Base-by-base conservation (phyloP, 1,284 basidiomycete species). In the Xerocomus amazonicus region DNA sequence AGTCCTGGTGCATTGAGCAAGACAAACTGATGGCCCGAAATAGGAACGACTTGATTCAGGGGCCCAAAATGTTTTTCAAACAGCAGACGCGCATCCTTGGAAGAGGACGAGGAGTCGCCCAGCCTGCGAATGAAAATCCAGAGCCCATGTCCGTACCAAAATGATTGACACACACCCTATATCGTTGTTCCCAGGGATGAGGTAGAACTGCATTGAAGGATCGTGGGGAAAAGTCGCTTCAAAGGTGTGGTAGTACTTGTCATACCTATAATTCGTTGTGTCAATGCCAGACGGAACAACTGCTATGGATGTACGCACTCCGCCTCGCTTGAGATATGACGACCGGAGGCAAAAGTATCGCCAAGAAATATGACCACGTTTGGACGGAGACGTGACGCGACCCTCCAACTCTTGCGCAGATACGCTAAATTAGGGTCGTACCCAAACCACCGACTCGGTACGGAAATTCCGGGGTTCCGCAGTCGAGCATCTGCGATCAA, bases 131-230 rank as follows among this genome's bases (percentile, higher is more conserved):
- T 7, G 46, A 23, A 13, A 3, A 28, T 23, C 42, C 23, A 27
- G 10, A 34, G 37, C 48, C 26, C 13, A 12, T 47, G 27, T 9
- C 8, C n/a, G 5, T 19, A 4, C 7, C 2, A 26, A 19, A 37
- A 33, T 3, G 32, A n/a, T 10, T 0, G 35, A 26, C 17, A 64
- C 73, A 42, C 61, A 89, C 80, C 87, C 90, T 37, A 89, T 78
- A 62, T 97, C 93, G 59, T 92, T 90, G 63, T 96, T 97, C 7
- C 93, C 93, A 1, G 92, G 87, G 27, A 94, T 78, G 60, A 83
- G 90, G 63, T 87, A 84, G 53, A 78, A 70, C 50, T 72, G 79
- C 45, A 74, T 66, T 12, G 58, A 56, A 16, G 62, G 49, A 42
- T 73, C 61, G 3, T 74, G 56, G 10, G 72, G 65, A 68, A 92